These are phyloP conservation scores for Mayamaea pseudoterrestris DNA, from an alignment of 108 stramenopile species.

Conservation along the genomic window DNA sequence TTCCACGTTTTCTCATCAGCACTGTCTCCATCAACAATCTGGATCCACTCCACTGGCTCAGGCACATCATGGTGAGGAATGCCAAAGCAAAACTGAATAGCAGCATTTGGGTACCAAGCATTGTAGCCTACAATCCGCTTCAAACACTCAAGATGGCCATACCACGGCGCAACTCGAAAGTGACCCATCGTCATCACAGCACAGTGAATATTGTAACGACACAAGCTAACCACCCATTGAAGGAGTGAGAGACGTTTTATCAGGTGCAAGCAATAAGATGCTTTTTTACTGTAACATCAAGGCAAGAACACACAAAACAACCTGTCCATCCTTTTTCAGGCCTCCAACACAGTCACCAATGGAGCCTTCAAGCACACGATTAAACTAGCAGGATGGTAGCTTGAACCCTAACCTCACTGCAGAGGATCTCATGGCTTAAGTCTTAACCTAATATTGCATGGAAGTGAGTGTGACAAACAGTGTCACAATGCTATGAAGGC, in stretches of 20 bases:
- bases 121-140: too few relatives aligned
- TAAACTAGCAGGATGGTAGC: slow-evolving; percentile 15
- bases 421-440: not conserved
- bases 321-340: slow-evolving; percentile 24
- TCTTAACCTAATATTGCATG: not conserved
- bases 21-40: too few relatives aligned
- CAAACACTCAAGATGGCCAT: too few relatives aligned
- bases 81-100: too few relatives aligned
- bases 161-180: not conserved
- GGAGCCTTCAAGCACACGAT: slow-evolving; percentile 14
- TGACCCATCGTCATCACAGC: slow-evolving; percentile 2
- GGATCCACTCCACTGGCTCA: too few relatives aligned
- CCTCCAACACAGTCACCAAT: slow-evolving; percentile 9
- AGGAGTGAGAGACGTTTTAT: too few relatives aligned
- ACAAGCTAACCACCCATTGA: not conserved
- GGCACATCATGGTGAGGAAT: too few relatives aligned
- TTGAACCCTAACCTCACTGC: slow-evolving; percentile 2
- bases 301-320: slow-evolving; percentile 9
- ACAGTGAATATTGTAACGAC: slow-evolving; percentile 1
- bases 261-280: too few relatives aligned
- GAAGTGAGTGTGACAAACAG: not conserved
- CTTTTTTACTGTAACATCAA: slow-evolving; percentile 11
- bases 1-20: too few relatives aligned
- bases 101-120: too few relatives aligned
- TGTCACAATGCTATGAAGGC: slow-evolving; percentile 6